phyloP scores from a whole-genome alignment of 345 rosid genomes.

The Cardamine chenopodiifolia region DNA sequence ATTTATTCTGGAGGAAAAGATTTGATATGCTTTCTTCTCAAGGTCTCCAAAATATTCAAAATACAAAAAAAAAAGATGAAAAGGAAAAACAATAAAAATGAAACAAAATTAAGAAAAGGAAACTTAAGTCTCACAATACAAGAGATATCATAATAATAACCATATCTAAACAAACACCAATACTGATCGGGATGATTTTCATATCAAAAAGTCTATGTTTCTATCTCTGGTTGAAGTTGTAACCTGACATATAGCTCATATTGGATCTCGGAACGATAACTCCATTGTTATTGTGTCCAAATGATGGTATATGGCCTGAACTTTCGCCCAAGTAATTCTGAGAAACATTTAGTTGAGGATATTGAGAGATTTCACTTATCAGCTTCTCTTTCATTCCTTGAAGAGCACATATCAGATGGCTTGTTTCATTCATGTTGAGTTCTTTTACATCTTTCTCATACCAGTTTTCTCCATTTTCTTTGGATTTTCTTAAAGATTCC shows the following conservation, averaged over 20 bases:
- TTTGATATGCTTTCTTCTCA: background rate
- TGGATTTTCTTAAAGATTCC: slow-evolving; percentile 26
- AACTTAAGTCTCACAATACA: background rate
- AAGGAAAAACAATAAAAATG: background rate
- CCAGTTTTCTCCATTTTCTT: slow-evolving; percentile 38
- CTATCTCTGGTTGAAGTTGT: slow-evolving; percentile 20
- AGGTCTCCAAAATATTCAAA: background rate
- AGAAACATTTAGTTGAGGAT: background rate
- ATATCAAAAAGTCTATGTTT: background rate
- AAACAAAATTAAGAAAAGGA: background rate
- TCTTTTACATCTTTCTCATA: slow-evolving; percentile 57
- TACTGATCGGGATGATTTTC: background rate
- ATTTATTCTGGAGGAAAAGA: too few species aligned
- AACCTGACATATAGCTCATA: background rate
- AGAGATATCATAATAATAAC: background rate
- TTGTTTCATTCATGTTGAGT: slow-evolving; percentile 41
- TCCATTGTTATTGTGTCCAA: background rate
- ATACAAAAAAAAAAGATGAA: background rate
- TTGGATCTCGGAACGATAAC: background rate
- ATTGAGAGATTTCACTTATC: slow-evolving; percentile 23
- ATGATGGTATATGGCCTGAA: background rate
- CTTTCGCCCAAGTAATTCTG: background rate
- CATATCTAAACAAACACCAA: background rate
- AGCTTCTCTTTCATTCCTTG: slow-evolving; percentile 46
- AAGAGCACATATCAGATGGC: slow-evolving; percentile 38